A percentile compares a stretch with the other conserved stretches of the same genome.
Evolutionary conservation across 2,329 filamentous ascomycete genomes (phyloP).

Genomic region (Onygenales sp.): DNA sequence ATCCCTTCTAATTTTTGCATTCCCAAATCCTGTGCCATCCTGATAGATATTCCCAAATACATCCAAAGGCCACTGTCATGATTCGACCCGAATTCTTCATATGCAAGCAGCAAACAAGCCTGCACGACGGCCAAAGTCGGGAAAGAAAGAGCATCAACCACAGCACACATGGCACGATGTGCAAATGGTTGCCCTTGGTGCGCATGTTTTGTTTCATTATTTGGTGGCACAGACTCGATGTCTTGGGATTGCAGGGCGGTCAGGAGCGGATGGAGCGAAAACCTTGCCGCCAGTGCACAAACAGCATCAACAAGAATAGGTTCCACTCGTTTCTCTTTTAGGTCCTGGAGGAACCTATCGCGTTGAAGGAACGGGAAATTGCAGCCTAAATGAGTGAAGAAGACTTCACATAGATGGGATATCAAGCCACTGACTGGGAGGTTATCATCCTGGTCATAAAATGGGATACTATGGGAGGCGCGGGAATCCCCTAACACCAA

Average conservation of each 20-base stretch:
- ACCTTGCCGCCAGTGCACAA: slow-evolving; percentile 71
- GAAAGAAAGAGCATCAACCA: slow-evolving; percentile 73
- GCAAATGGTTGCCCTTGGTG: slow-evolving; percentile 72
- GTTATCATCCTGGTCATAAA: slow-evolving; percentile 65
- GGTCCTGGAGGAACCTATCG: slow-evolving; percentile 61
- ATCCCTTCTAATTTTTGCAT: slow-evolving; percentile 74
- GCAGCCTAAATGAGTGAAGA: slow-evolving; percentile 73
- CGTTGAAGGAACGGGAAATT: slow-evolving; percentile 76
- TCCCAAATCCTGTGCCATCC: slow-evolving; percentile 71
- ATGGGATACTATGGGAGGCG: slow-evolving; percentile 45
- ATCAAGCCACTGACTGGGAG: slow-evolving; percentile 66
- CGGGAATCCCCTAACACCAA: slow-evolving; percentile 15
- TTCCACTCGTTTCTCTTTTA: slow-evolving; percentile 72
- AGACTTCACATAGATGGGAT: slow-evolving; percentile 65
- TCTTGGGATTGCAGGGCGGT: slow-evolving; percentile 43
- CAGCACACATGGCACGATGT: slow-evolving; percentile 70
- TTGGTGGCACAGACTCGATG: slow-evolving; percentile 29
- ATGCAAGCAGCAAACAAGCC: slow-evolving; percentile 72
- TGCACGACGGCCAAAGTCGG: slow-evolving; percentile 78
- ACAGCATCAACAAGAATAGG: slow-evolving; percentile 80
- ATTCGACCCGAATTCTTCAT: slow-evolving; percentile 80
- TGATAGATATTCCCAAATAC: slow-evolving; percentile 80
- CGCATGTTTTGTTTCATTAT: slow-evolving; percentile 36
- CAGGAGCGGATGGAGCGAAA: slow-evolving; percentile 54
- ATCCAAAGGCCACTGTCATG: slow-evolving; percentile 89